Percentiles rank a stretch among this genome's conserved stretches.
phyloP scores from a whole-genome alignment of 2,329 filamentous ascomycete genomes.

The Microsporum ferrugineum region DNA sequence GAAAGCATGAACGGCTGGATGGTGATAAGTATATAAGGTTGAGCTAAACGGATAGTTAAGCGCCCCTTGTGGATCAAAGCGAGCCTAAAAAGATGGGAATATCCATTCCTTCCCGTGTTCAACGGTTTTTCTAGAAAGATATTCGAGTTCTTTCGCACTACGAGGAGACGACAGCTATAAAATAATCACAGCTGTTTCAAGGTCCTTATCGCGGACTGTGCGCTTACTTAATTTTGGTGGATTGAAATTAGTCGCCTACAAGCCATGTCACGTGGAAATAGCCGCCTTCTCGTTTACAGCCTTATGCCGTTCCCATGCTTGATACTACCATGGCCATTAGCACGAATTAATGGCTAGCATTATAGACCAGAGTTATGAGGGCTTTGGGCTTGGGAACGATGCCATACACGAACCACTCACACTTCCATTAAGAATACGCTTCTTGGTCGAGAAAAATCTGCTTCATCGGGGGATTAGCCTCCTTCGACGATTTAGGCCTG shows the following conservation, averaged over 20 bases:
- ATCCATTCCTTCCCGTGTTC: background rate
- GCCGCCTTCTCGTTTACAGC: too few species aligned
- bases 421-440: background rate
- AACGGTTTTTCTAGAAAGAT: background rate
- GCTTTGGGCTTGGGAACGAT: too few species aligned
- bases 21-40: background rate
- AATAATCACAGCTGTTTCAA: background rate
- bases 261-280: too few species aligned
- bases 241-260: too few species aligned
- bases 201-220: too few species aligned
- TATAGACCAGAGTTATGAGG: too few species aligned
- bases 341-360: too few species aligned
- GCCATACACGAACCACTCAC: too few species aligned
- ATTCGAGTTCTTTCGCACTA: background rate
- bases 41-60: background rate
- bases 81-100: background rate
- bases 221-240: too few species aligned
- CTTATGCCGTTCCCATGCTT: too few species aligned
- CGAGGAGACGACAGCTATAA: slow-evolving; percentile 29
- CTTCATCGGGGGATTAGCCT: background rate
- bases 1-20: background rate
- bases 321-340: background rate
- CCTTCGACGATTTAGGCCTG: background rate
- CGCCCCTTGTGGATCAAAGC: background rate
- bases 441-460: background rate